Conservation (phyloP, 257 asterid genomes). For the Penstemon eatonii region DNA sequence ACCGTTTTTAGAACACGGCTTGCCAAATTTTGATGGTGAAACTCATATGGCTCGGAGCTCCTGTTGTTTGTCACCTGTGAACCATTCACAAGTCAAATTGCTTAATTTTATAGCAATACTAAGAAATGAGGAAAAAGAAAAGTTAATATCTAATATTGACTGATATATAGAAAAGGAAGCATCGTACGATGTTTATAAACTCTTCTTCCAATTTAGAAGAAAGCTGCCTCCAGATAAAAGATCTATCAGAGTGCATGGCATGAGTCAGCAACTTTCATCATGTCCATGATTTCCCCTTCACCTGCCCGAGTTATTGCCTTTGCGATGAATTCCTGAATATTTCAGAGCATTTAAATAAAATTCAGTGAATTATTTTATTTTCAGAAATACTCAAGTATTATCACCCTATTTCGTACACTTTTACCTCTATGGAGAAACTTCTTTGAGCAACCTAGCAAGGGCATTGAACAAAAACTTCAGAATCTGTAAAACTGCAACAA, state of each 20-base stretch:
- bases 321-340: too few relatives aligned
- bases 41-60: conserved; percentile 62
- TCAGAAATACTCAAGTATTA: too few relatives aligned
- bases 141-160: neutral
- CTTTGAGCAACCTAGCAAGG: too few relatives aligned
- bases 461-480: too few relatives aligned
- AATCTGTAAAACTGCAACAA: too few relatives aligned
- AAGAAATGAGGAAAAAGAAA: neutral
- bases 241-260: conserved; percentile 79
- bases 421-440: too few relatives aligned
- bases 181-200: too few relatives aligned
- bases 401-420: too few relatives aligned
- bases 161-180: too few relatives aligned
- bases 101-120: neutral
- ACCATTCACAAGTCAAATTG: conserved; percentile 5
- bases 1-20: conserved; percentile 73
- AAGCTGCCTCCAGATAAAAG: conserved; percentile 66
- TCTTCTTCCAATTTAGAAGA: conserved; percentile 67
- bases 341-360: too few relatives aligned
- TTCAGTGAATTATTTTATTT: too few relatives aligned
- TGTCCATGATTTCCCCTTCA: conserved; percentile 80
- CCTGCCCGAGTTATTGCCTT: conserved; percentile 46
- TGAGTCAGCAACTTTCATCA: conserved; percentile 89
- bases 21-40: conserved; percentile 67
- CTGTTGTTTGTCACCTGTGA: conserved; percentile 52